Conservation (phyloP, 2,329 filamentous ascomycete genomes). For the Exophiala viscosa region DNA sequence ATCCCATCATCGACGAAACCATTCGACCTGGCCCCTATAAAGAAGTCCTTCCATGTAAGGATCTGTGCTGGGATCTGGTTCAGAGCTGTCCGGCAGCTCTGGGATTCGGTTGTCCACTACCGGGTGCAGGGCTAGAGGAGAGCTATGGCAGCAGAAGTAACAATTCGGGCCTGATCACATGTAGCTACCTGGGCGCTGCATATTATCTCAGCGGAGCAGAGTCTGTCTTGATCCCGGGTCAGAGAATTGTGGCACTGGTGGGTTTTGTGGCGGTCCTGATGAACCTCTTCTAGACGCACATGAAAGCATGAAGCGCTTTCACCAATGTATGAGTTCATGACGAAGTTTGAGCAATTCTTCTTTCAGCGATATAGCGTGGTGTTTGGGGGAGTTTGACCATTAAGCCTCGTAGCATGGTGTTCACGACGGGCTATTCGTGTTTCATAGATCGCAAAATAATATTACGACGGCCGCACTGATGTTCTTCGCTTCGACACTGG, state of each 20-base stretch:
- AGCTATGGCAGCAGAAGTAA: constrained; percentile 49
- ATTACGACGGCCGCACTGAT: too few species aligned
- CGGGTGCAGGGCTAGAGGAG: constrained; percentile 44
- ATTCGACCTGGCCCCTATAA: constrained; percentile 87
- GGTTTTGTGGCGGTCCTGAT: constrained; percentile 9
- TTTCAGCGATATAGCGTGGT: too few species aligned
- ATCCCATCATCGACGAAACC: constrained; percentile 64
- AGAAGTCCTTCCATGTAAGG: constrained; percentile 82
- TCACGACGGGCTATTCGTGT: too few species aligned
- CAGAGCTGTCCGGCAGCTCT: constrained; percentile 76
- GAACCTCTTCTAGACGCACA: neutral
- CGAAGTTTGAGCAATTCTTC: too few species aligned
- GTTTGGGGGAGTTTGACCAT: too few species aligned
- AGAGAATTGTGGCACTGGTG: constrained; percentile 8
- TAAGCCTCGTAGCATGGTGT: too few species aligned
- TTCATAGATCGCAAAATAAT: too few species aligned
- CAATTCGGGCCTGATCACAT: constrained; percentile 44
- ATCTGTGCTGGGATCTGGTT: constrained; percentile 82
- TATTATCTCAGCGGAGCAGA: constrained; percentile 46
- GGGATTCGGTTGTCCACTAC: constrained; percentile 68
- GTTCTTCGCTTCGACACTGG: too few species aligned
- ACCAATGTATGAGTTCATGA: too few species aligned
- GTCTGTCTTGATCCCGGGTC: constrained; percentile 1
- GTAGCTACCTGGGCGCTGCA: constrained; percentile 61
- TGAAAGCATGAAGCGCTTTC: neutral